Evolutionary conservation across 139 green algal genomes (phyloP).

Genomic region (Picocystis salinarum): DNA sequence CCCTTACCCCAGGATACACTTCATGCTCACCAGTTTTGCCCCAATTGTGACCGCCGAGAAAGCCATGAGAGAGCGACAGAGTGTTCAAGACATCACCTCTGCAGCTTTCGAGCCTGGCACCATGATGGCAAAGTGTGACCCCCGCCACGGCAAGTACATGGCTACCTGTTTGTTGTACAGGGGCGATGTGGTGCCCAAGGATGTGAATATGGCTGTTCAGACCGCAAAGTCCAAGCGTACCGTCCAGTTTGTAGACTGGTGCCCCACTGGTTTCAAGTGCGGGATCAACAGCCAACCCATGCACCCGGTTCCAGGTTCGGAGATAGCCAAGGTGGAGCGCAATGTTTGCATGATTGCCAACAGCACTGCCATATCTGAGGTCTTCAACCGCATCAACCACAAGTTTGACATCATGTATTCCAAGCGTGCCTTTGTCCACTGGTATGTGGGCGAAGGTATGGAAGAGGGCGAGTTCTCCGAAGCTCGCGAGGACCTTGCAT

Average conservation of each 20-base stretch:
- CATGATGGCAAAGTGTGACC: conserved; percentile 98
- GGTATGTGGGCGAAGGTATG: conserved; percentile 97
- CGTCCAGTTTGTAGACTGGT: conserved; percentile 98
- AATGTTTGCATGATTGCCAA: conserved; percentile 99
- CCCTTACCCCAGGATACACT: conserved; percentile 97
- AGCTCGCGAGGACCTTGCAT: conserved; percentile 88
- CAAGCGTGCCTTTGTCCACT: conserved; percentile 99
- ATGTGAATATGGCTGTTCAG: conserved; percentile 87
- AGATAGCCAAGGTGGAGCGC: conserved; percentile 98
- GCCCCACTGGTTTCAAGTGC: conserved; percentile 98
- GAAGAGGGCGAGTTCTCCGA: conserved; percentile 72
- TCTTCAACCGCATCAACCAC: conserved; percentile 92
- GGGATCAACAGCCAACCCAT: conserved; percentile 99
- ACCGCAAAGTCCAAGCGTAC: conserved; percentile 99
- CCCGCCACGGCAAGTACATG: conserved; percentile 95
- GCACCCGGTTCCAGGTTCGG: conserved; percentile 88
- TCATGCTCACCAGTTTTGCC: conserved; percentile 94
- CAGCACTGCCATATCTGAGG: conserved; percentile 92
- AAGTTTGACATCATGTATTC: conserved; percentile 99
- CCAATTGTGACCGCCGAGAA: conserved; percentile 97
- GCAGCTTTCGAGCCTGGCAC: conserved; percentile 76
- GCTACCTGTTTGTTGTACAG: conserved; percentile 99
- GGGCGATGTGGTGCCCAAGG: conserved; percentile 97
- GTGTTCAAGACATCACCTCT: conserved; percentile 95
- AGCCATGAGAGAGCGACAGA: conserved; percentile 97